Base-by-base conservation (phyloP, 176 grass and related monocot genomes). In the Carex scoparia region DNA sequence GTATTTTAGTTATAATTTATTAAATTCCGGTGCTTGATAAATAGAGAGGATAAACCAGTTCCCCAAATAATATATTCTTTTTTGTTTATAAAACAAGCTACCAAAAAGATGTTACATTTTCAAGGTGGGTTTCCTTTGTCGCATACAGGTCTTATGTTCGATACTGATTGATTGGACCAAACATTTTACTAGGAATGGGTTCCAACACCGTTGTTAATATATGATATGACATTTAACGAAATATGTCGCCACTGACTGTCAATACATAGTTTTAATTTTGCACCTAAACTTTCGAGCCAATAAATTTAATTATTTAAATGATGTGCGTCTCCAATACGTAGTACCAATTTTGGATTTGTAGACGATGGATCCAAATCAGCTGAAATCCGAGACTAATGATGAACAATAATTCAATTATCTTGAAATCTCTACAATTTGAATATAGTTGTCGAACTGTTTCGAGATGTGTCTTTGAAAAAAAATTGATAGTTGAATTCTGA, bases 171-270 rank as follows among this genome's bases (percentile, higher is more conserved):
- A 82, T 82, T 82, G 80, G 80, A 82, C 61, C 33, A 10, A 82
- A 82, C 80, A 82, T 82, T 66, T 82, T 82, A 65, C 80, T 64
- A 67, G 80, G 56, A 81, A 81, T 62, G 78, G 78, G 78, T 62
- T 81, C 78, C 56, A 54, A 54, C 46, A 3, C 18, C 10, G 4
- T 54, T 75, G 54, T 75, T 75, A 15, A 75, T 75, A 54, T 53
- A 5, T 30, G 46, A 75, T 75, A 54, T 54, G 23, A 76, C 54
- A 76, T 75, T 75, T 53, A 75, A 75, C 42, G 16, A 73, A 75
- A 53, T 53, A 51, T 75, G 37, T 70, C 1, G 16, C 23, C 6
- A 30, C 6, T 71, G 46, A 5, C 16, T 42, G 63, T 33, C 63
- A 31, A 65, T 32, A 32, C 63, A 65, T 13, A 10, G 68, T 3